Evolutionary conservation across 2,329 filamentous ascomycete genomes (phyloP).

Genomic region (Orbilia oligospora): DNA sequence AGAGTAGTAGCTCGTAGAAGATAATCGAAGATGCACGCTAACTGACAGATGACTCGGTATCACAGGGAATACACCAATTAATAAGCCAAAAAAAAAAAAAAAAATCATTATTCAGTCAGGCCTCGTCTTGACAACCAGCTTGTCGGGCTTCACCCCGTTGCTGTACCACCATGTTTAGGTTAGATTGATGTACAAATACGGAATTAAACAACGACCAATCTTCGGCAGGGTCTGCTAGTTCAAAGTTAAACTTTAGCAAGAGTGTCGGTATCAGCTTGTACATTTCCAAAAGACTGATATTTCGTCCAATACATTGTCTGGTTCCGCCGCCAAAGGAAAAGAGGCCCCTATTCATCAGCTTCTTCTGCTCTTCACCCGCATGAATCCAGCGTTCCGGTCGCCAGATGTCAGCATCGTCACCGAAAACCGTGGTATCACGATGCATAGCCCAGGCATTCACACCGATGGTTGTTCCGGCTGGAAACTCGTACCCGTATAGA

Average conservation of each 20-base stretch:
- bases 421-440: constrained; percentile 68
- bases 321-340: constrained; percentile 59
- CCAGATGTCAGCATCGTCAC: constrained; percentile 67
- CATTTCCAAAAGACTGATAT: constrained; percentile 63
- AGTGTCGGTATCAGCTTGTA: constrained; percentile 62
- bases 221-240: constrained; percentile 33
- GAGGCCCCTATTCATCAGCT: constrained; percentile 44
- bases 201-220: constrained; percentile 56
- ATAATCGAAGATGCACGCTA: constrained; percentile 7
- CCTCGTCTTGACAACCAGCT: neutral
- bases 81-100: neutral
- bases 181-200: constrained; percentile 49
- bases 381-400: constrained; percentile 65
- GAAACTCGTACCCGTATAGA: constrained; percentile 68
- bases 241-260: constrained; percentile 39
- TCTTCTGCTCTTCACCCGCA: constrained; percentile 45
- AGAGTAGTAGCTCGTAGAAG: constrained; percentile 5
- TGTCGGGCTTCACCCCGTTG: neutral
- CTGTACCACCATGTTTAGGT: constrained; percentile 33
- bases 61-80: too few species aligned
- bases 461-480: constrained; percentile 68
- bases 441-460: constrained; percentile 69
- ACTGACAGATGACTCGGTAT: neutral
- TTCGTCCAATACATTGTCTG: constrained; percentile 62
- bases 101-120: neutral